A percentile compares a stretch with the other conserved stretches of the same genome.
phyloP scores from a whole-genome alignment of 2,329 filamentous ascomycete species.

The Colletotrichum plurivorum region DNA sequence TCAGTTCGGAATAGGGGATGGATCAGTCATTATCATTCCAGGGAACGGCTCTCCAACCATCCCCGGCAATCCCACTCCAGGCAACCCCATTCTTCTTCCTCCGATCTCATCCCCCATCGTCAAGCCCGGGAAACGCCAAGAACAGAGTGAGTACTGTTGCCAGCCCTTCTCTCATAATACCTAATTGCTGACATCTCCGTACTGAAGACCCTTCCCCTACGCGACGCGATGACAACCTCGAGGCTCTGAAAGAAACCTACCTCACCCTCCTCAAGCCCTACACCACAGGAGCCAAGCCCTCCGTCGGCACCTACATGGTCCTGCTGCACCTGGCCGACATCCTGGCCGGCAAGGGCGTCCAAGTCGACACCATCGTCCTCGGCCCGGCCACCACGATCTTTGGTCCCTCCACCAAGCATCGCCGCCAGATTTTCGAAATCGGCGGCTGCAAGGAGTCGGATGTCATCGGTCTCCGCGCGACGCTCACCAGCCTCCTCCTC shows the following conservation, averaged over 20 bases:
- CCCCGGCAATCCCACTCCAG: not conserved
- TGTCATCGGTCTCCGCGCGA: slow-evolving; percentile 41
- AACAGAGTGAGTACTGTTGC: not conserved
- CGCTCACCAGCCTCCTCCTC: slow-evolving; percentile 37
- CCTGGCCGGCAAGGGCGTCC: slow-evolving; percentile 33
- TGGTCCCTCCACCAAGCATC: slow-evolving; percentile 28
- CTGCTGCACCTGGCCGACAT: slow-evolving; percentile 39
- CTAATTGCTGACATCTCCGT: not conserved
- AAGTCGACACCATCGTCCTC: slow-evolving; percentile 28
- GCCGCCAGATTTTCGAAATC: slow-evolving; percentile 39
- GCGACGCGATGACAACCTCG: slow-evolving; percentile 3
- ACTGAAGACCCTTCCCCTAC: not conserved
- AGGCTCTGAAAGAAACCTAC: slow-evolving; percentile 9
- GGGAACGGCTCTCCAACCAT: not conserved
- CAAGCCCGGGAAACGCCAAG: slow-evolving; percentile 20
- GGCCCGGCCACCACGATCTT: slow-evolving; percentile 29
- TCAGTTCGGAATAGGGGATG: slow-evolving; percentile 14
- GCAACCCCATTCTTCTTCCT: not conserved
- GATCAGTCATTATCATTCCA: slow-evolving; percentile 24
- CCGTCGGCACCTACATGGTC: slow-evolving; percentile 30
- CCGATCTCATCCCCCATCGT: not conserved
- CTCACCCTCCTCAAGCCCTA: not conserved
- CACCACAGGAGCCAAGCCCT: slow-evolving; percentile 6
- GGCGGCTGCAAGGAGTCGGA: slow-evolving; percentile 40
- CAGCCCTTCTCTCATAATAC: not conserved